Percentiles rank a stretch among this genome's conserved stretches.
These are phyloP conservation scores for Allantophomopsis cytisporea DNA, from an alignment of 2,329 filamentous ascomycete species.

Conservation along the genomic window DNA sequence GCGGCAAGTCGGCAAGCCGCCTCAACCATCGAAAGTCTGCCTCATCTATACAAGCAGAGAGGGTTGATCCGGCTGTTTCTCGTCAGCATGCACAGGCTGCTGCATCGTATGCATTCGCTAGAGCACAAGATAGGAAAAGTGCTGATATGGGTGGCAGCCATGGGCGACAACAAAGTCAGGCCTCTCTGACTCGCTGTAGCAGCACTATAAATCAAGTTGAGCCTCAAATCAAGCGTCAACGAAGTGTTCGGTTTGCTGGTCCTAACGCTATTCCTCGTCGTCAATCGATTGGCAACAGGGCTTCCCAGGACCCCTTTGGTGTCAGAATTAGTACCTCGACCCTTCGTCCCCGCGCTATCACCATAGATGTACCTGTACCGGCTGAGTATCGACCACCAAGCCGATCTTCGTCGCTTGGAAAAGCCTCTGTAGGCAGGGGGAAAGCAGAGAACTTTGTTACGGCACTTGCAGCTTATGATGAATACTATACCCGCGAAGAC, in stretches of 20 bases:
- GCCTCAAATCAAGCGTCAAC: conserved; percentile 25
- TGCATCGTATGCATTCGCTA: conserved; percentile 43
- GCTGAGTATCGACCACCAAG: conserved; percentile 16
- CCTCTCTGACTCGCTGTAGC: conserved; percentile 3
- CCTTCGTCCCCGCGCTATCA: conserved; percentile 13
- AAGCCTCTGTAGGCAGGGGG: conserved; percentile 10
- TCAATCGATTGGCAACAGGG: conserved; percentile 10
- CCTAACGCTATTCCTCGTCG: conserved; percentile 12
- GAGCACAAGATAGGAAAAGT: conserved; percentile 29
- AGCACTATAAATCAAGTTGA: conserved; percentile 10
- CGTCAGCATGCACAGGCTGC: conserved; percentile 48
- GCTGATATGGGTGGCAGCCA: conserved; percentile 20
- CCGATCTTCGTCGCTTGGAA: conserved; percentile 17
- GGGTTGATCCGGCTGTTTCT: conserved; percentile 34
- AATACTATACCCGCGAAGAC: conserved; percentile 33
- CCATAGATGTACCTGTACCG: conserved; percentile 13
- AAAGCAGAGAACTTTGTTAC: conserved; percentile 20
- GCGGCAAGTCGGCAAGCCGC: conserved; percentile 26
- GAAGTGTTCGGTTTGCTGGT: conserved; percentile 38
- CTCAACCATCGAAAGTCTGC: conserved; percentile 39
- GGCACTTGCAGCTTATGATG: conserved; percentile 22
- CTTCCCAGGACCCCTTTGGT: conserved; percentile 5
- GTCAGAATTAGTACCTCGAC: conserved; percentile 8
- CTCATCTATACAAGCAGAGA: conserved; percentile 30
- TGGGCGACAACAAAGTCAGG: conserved; percentile 6